These are phyloP conservation scores for Eutypa lata DNA, from an alignment of 2,329 filamentous ascomycete species.

Conservation along the genomic window DNA sequence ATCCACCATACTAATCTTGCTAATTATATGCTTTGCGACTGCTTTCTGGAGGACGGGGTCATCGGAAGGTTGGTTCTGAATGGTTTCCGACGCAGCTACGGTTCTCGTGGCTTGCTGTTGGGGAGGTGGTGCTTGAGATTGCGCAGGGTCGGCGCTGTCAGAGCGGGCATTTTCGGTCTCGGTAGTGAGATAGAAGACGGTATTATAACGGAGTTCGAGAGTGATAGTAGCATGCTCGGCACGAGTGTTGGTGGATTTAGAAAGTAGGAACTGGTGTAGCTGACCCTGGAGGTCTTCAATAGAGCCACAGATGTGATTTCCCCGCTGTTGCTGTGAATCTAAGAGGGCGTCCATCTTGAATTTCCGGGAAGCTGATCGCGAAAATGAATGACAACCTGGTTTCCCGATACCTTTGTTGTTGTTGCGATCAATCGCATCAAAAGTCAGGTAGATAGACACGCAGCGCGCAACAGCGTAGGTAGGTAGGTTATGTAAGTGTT, in stretches of 20 bases:
- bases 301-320: conserved; percentile 32
- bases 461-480: neutral
- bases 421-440: conserved; percentile 1
- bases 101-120: conserved; percentile 30
- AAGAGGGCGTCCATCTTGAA: conserved; percentile 28
- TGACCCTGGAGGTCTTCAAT: conserved; percentile 44
- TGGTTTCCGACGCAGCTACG: conserved; percentile 42
- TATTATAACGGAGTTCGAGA: conserved; percentile 43
- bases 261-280: conserved; percentile 38
- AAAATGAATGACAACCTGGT: neutral
- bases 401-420: neutral
- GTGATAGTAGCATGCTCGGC: conserved; percentile 47
- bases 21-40: conserved; percentile 47
- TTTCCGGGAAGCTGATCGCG: neutral
- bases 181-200: conserved; percentile 39
- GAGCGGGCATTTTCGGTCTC: conserved; percentile 34
- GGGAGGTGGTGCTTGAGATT: conserved; percentile 21
- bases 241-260: conserved; percentile 43
- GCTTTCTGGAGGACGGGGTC: conserved; percentile 46
- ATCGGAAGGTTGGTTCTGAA: conserved; percentile 47
- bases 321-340: conserved; percentile 25
- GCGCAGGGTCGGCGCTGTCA: conserved; percentile 23
- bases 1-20: conserved; percentile 41
- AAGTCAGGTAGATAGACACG: neutral
- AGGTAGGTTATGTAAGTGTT: neutral